These are phyloP conservation scores for Kockovaella imperatae DNA, from an alignment of 768 basidiomycete species.

Conservation along the genomic window DNA sequence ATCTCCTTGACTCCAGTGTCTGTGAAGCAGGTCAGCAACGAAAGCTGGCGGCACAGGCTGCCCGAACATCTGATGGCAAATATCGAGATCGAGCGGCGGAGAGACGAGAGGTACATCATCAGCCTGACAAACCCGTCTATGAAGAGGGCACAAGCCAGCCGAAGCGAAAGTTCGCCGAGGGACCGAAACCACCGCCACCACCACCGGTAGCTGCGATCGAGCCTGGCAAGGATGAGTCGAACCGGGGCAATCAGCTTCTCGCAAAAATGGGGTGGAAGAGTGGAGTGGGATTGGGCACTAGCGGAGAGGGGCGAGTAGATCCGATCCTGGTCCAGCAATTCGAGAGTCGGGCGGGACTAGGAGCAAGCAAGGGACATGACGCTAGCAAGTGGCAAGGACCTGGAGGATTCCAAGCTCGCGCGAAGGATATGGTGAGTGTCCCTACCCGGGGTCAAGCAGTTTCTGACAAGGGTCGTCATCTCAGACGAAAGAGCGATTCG, in stretches of 20 bases:
- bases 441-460: neutral
- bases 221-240: slow-evolving; percentile 70
- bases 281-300: slow-evolving; percentile 74
- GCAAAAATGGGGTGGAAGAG: slow-evolving; percentile 99
- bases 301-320: slow-evolving; percentile 75
- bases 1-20: slow-evolving; percentile 54
- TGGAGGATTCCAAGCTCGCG: slow-evolving; percentile 30
- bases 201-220: slow-evolving; percentile 45
- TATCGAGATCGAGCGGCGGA: slow-evolving; percentile 95
- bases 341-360: slow-evolving; percentile 76
- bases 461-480: too few species aligned
- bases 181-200: slow-evolving; percentile 49
- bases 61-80: slow-evolving; percentile 34
- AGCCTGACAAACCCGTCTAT: slow-evolving; percentile 66
- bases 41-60: slow-evolving; percentile 59
- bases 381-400: slow-evolving; percentile 29
- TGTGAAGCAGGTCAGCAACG: slow-evolving; percentile 54
- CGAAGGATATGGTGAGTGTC: slow-evolving; percentile 33
- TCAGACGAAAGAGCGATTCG: too few species aligned
- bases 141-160: slow-evolving; percentile 4
- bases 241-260: slow-evolving; percentile 83
- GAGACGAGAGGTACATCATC: slow-evolving; percentile 80
- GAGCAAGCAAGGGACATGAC: slow-evolving; percentile 81
- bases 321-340: slow-evolving; percentile 75
- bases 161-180: slow-evolving; percentile 55